Percentiles rank a stretch among this genome's conserved stretches.
These are phyloP conservation scores for Crithidia acanthocephali DNA, from an alignment of 208 protist genomes.

Conservation along the genomic window DNA sequence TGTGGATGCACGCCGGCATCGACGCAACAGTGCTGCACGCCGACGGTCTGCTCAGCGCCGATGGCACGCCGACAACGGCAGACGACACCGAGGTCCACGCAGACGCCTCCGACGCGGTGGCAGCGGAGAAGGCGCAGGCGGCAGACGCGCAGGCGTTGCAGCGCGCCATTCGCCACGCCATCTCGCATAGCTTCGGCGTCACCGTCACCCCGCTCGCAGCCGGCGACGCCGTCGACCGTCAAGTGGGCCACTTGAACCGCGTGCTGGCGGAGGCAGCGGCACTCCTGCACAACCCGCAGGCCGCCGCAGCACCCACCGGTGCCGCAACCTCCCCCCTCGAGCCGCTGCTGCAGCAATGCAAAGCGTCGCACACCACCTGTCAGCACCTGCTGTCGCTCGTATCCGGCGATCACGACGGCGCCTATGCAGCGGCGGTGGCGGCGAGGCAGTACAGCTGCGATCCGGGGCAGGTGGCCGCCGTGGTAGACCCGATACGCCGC, in stretches of 20 bases:
- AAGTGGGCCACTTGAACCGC: conserved; percentile 47
- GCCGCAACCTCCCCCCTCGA: conserved; percentile 6
- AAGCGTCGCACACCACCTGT: conserved; percentile 43
- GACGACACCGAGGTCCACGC: neutral
- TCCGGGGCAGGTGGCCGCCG: conserved; percentile 37
- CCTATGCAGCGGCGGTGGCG: conserved; percentile 44
- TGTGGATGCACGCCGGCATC: conserved; percentile 54
- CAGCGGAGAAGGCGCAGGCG: neutral
- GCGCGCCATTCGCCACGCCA: conserved; percentile 2
- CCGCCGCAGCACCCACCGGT: neutral
- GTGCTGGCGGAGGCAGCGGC: conserved; percentile 43
- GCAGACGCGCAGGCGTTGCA: conserved; percentile 8
- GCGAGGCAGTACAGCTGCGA: conserved; percentile 67
- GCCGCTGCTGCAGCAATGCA: conserved; percentile 21
- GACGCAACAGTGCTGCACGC: conserved; percentile 11
- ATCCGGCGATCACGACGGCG: conserved; percentile 75
- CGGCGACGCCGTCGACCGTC: conserved; percentile 39
- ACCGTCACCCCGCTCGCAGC: conserved; percentile 67
- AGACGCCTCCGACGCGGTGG: too few species aligned
- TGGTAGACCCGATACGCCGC: conserved; percentile 57
- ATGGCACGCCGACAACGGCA: conserved; percentile 2
- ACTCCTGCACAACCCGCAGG: conserved; percentile 3
- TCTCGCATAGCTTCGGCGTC: conserved; percentile 62
- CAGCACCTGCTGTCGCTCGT: conserved; percentile 69
- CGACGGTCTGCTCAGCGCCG: conserved; percentile 8